A percentile compares a stretch with the other conserved stretches of the same genome.
Conservation (phyloP, 2,329 filamentous ascomycete genomes). For the Aspergillus niger region DNA sequence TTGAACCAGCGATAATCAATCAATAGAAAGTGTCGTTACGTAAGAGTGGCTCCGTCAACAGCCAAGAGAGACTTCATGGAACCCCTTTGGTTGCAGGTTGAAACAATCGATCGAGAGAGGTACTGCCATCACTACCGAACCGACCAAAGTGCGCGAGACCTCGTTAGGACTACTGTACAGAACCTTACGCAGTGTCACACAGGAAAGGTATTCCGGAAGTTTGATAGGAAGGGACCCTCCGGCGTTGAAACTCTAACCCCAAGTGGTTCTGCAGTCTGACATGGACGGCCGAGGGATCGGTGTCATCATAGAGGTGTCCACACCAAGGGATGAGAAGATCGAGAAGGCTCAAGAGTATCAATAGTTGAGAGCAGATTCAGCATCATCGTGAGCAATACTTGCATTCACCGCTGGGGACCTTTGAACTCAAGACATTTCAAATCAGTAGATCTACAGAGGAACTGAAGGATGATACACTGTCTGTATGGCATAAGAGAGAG, state of each 20-base stretch:
- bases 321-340: not conserved
- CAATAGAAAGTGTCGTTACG: not conserved
- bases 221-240: slow-evolving; percentile 3
- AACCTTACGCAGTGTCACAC: not conserved
- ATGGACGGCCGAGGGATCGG: not conserved
- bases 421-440: not conserved
- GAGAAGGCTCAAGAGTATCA: not conserved
- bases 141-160: not conserved
- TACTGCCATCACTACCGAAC: not conserved
- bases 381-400: no score
- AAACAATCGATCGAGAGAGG: not conserved
- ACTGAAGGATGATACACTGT: no score
- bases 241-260: not conserved
- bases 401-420: not conserved
- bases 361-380: not conserved
- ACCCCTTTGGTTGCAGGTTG: not conserved
- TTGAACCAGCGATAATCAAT: not conserved
- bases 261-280: not conserved
- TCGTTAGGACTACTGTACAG: slow-evolving; percentile 2
- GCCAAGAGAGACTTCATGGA: not conserved
- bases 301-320: not conserved
- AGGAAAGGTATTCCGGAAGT: not conserved
- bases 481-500: not conserved
- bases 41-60: not conserved
- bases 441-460: not conserved